Base-by-base conservation (phyloP, 1,139 yeast species). In the Ogataea hybrid region DNA sequence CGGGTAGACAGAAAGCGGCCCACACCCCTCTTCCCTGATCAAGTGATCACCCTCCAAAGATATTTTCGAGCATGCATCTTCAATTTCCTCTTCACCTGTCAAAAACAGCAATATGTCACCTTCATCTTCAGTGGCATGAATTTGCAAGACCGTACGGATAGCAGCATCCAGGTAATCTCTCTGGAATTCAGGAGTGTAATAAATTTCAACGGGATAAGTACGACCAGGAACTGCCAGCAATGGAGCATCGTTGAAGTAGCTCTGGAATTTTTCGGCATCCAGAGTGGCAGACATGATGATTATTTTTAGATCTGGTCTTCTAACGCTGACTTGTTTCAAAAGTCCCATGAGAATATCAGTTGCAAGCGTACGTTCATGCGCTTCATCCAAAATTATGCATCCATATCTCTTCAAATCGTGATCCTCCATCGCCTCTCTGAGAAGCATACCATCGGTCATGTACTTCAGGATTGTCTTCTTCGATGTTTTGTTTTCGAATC, bases 401-500 rank as follows among this genome's bases (percentile, higher is more conserved):
- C 95, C 84, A 65, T 92, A 92, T 48, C 84, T 73, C 7, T 70
- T 69, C 60, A 92, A 72, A 48, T 82, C 77, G 53, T 89, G 97
- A 63, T 92, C 98, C 50, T 85, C 94, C 97, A 92, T 90, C 27
- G 97, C 97, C 67, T 92, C 98, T 59, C 97, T 78, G 54, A 92
- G 71, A 44, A 92, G 75, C 97, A 92, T 90, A 81, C 98, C 98
- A 69, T 92, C 98, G 11, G 98, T 92, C 97, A 92, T 88, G 69
- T 92, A 92, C 66, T 90, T 90, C 58, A 92, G 72, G 37, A 89
- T 75, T 2, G 98, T 92, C 53, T 79, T 83, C 42, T 77, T 75
- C 32, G 84, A 73, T 3, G 96, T 86, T 56, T 80, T 86, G 64
- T 92, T 92, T 56, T 92, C 98, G 62, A 92, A 92, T 70, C 98